A percentile compares a stretch with the other conserved stretches of the same genome.
These are phyloP conservation scores for Aureobasidium sp. DNA, from an alignment of 2,329 filamentous ascomycete genomes.

Conservation along the genomic window DNA sequence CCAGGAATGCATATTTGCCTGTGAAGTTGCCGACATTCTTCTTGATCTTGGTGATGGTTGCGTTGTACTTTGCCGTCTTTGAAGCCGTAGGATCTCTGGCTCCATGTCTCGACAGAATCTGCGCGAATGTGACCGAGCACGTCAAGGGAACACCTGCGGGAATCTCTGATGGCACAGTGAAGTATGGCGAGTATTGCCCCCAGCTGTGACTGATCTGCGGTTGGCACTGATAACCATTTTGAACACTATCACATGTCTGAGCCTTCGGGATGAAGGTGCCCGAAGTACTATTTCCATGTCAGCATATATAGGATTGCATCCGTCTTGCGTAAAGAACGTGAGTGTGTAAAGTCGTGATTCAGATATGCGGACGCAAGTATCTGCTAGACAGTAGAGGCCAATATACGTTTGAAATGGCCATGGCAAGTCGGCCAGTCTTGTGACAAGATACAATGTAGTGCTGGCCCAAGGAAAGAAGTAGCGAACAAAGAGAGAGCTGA, in stretches of 20 bases:
- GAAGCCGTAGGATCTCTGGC: constrained; percentile 67
- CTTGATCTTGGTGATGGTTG: constrained; percentile 61
- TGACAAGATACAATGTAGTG: neutral
- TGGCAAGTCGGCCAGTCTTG: too few relatives aligned
- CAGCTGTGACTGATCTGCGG: constrained; percentile 59
- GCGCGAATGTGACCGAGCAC: constrained; percentile 74
- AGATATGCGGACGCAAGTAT: too few relatives aligned
- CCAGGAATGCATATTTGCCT: constrained; percentile 61
- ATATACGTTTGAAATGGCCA: too few relatives aligned
- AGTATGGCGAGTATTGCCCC: constrained; percentile 87
- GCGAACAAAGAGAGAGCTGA: neutral
- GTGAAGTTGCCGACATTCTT: constrained; percentile 35
- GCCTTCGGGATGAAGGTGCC: constrained; percentile 9
- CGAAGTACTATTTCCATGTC: neutral
- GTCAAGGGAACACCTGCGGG: constrained; percentile 52
- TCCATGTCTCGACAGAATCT: constrained; percentile 77
- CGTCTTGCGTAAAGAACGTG: neutral
- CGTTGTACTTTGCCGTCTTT: constrained; percentile 59
- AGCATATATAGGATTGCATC: neutral
- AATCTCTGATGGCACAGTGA: constrained; percentile 63
- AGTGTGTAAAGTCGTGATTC: too few relatives aligned
- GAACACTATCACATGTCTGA: constrained; percentile 17
- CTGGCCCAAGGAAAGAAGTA: neutral
- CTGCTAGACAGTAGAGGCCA: too few relatives aligned
- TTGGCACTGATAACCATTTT: constrained; percentile 55